Base-by-base conservation (phyloP, 2,329 filamentous ascomycete species). In the Moelleriella libera region DNA sequence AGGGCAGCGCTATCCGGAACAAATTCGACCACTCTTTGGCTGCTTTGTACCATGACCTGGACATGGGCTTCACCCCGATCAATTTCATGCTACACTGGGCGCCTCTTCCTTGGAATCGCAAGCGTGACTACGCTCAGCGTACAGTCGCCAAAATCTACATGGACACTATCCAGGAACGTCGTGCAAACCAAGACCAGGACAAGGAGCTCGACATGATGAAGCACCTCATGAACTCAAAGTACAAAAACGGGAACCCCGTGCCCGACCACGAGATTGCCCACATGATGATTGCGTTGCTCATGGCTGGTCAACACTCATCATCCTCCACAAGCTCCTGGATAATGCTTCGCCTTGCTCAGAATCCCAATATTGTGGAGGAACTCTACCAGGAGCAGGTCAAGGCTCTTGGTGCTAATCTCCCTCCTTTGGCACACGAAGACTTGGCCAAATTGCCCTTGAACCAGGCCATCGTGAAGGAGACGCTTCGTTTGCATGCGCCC, bases 81-180 rank as follows among this genome's bases (percentile, higher is more conserved):
- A 94, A 94, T 70, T 94, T 94, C 65, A 85, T 85, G 75, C 74
- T 94, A 48, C 85, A 88, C 56, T 94, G 87, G 86, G 82, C 83
- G 30, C 88, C 88, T 45, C 78, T 94, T 12, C 88, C 88, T n/a
- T 86, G 88, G 68, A 94, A 94, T 68, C 80, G 82, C 58, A 82
- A 80, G 60, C 83, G 88, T 52, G 87, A 94, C 57, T 70, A 75
- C 53, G 88, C 88, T 30, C 86, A 89, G 67, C 73, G 76, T 57
- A 92, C 84, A 53, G 83, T 96, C 72, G 77, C 86, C 48, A 76
- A 85, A 58, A 78, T 85, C 45, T 94, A 94, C 68, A 83, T 83
- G 69, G 80, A 88, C 47, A 88, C 89, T 49, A 88, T 94, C 63
- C 71, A 80, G 60, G 75, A 83, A 59, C 79, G 88, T 56, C 78